These are phyloP conservation scores for Umbelopsis vinacea DNA, from an alignment of 192 early-diverging fungal species.

Conservation along the genomic window DNA sequence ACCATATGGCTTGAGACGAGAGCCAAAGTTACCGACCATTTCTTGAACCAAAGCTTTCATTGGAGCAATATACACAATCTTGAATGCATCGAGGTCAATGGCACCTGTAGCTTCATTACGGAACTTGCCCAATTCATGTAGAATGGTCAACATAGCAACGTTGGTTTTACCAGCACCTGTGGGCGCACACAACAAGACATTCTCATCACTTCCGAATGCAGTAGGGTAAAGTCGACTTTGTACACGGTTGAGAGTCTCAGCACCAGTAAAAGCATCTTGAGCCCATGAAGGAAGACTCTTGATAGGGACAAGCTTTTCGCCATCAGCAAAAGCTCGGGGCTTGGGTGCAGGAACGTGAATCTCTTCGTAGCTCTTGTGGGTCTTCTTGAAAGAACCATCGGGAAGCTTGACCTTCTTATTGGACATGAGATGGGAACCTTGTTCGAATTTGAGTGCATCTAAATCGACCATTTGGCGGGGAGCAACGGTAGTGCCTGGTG, in stretches of 20 bases:
- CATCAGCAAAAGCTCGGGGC: conserved; percentile 59
- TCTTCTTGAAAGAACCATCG: conserved; percentile 88
- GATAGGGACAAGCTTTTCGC: conserved; percentile 72
- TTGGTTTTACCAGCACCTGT: conserved; percentile 99
- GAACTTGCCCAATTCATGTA: conserved; percentile 79
- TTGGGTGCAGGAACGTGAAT: conserved; percentile 93
- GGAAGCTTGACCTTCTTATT: conserved; percentile 95
- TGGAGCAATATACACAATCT: conserved; percentile 97
- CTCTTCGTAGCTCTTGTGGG: conserved; percentile 92
- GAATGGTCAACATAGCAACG: conserved; percentile 92
- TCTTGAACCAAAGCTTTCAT: conserved; percentile 99
- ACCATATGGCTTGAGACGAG: conserved; percentile 81
- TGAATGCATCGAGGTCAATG: conserved; percentile 89
- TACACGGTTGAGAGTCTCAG: conserved; percentile 87
- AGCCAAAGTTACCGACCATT: conserved; percentile 90
- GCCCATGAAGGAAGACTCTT: conserved; percentile 79
- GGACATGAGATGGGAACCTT: conserved; percentile 97
- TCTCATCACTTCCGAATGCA: conserved; percentile 95
- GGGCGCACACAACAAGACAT: conserved; percentile 97
- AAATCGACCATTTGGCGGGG: conserved; percentile 78
- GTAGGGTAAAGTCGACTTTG: conserved; percentile 96
- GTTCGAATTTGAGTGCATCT: conserved; percentile 82
- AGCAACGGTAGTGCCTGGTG: conserved; percentile 52
- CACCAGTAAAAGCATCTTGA: conserved; percentile 70
- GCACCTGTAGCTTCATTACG: conserved; percentile 61